Evolutionary conservation across 1,139 yeast species (phyloP), one percentile per base, ranked within the genome.

Genomic region (Keqinozyma sinolaborantium): DNA sequence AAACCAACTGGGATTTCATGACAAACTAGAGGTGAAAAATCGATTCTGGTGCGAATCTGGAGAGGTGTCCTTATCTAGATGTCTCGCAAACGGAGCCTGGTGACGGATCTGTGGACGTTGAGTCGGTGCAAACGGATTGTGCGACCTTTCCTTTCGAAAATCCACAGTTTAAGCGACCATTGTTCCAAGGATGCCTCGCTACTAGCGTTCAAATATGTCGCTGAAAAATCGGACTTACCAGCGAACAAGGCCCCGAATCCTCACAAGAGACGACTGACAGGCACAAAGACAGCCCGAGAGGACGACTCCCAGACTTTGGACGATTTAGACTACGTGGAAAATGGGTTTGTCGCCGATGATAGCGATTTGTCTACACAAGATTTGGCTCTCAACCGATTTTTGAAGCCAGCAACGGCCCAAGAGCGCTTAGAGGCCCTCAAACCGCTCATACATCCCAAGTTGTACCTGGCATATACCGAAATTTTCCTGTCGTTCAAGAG

Each of bases 131-230:
- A 61, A 40, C 45, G 70, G 30, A 44, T 60, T 3, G 51, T 60
- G 7, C 53, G 73, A 18, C 73, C 73, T 10, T 45, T 67, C 13
- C 38, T 64, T 5, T 45, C 68, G 28, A 64, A 63, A 33, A 50
- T 65, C 15, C 70, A 64, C 42, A 40, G 51, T 4, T 48, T 66
- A 24, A 58, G 61, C 28, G 63, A 58, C 27, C 33, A 53, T 6
- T 23, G 10, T 10, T 30, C 30, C n/a, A 36, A 42, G 24, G 27
- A 23, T 8, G 46, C 47, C 1, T 14, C 13, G 2, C 16, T 42
- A 3, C 21, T 39, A 5, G 16, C 14, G 2, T 13, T 35, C n/a
- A 13, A 28, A 7, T 10, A n/a, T n/a, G n/a, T n/a, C n/a, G n/a
- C n/a, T n/a, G n/a, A n/a, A n/a, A n/a, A n/a, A n/a, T n/a, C n/a